These are phyloP conservation scores for Mycena alexandri DNA, from an alignment of 768 basidiomycete species.

Conservation along the genomic window DNA sequence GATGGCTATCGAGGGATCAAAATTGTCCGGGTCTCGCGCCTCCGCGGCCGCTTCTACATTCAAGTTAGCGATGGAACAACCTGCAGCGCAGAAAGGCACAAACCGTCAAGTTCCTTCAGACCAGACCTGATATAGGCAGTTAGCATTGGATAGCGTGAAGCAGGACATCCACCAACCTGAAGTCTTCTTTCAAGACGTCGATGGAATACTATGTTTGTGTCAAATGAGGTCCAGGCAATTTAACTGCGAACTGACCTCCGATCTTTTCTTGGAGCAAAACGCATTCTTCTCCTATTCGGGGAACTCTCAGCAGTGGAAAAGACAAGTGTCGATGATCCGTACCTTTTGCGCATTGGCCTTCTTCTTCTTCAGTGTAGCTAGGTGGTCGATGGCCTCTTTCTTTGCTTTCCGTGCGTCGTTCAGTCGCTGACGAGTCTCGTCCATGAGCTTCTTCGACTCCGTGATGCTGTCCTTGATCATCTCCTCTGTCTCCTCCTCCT, in stretches of 20 bases:
- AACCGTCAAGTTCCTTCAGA: conserved; percentile 71
- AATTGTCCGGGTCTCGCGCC: conserved; percentile 67
- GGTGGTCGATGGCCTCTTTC: conserved; percentile 49
- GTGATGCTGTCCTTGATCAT: conserved; percentile 58
- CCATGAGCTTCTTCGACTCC: conserved; percentile 56
- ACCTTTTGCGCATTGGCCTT: conserved; percentile 59
- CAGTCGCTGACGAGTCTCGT: conserved; percentile 52
- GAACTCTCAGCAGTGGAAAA: conserved; percentile 34
- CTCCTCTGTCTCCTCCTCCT: conserved; percentile 61
- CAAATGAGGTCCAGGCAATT: neutral
- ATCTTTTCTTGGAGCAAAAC: conserved; percentile 70
- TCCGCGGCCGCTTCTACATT: conserved; percentile 66
- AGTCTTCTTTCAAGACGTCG: conserved; percentile 70
- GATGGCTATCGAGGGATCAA: conserved; percentile 63
- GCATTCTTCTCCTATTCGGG: conserved; percentile 65
- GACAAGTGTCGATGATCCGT: neutral
- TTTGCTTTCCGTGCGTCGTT: conserved; percentile 52
- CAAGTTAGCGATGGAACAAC: neutral
- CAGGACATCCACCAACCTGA: conserved; percentile 41
- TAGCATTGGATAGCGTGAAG: neutral
- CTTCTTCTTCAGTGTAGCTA: conserved; percentile 56
- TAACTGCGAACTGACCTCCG: conserved; percentile 54
- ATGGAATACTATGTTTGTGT: conserved; percentile 59
- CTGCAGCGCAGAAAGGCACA: conserved; percentile 15
- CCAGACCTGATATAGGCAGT: conserved; percentile 52